These are phyloP conservation scores for Mercurialis annua DNA, from an alignment of 345 rosid genomes.

Conservation along the genomic window DNA sequence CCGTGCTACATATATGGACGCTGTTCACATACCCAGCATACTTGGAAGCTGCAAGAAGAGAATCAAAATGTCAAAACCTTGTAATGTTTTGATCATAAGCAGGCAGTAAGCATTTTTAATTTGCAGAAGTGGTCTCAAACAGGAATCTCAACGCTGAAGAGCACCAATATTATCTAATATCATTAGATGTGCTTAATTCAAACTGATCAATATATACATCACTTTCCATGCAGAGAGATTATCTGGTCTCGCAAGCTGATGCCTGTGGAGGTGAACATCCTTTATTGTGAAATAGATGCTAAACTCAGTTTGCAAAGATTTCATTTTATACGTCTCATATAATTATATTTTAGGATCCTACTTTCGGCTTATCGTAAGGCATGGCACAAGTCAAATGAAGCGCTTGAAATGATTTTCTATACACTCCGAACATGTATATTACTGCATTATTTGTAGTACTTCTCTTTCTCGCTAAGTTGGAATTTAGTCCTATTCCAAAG, in stretches of 20 bases:
- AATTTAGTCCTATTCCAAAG: neutral
- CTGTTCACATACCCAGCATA: slow-evolving; percentile 83
- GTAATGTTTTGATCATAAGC: neutral
- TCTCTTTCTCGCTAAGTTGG: neutral
- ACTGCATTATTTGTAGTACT: neutral
- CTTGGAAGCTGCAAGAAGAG: slow-evolving; percentile 65
- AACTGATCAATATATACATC: neutral
- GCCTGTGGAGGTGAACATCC: neutral
- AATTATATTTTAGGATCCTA: neutral
- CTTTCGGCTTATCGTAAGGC: neutral
- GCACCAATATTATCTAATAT: neutral
- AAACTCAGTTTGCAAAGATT: neutral
- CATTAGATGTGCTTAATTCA: neutral
- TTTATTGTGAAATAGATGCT: neutral
- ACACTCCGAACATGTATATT: neutral
- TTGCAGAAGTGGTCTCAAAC: neutral
- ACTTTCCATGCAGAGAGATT: neutral
- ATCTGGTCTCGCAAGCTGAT: neutral
- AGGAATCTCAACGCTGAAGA: neutral
- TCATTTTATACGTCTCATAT: neutral
- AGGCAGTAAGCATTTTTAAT: slow-evolving; percentile 1
- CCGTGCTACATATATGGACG: slow-evolving; percentile 77
- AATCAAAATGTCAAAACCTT: slow-evolving; percentile 11
- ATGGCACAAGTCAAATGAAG: neutral
- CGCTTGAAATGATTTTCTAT: neutral